phyloP scores from a whole-genome alignment of 495 filamentous ascomycete species.

The Aspergillus sclerotioniger region DNA sequence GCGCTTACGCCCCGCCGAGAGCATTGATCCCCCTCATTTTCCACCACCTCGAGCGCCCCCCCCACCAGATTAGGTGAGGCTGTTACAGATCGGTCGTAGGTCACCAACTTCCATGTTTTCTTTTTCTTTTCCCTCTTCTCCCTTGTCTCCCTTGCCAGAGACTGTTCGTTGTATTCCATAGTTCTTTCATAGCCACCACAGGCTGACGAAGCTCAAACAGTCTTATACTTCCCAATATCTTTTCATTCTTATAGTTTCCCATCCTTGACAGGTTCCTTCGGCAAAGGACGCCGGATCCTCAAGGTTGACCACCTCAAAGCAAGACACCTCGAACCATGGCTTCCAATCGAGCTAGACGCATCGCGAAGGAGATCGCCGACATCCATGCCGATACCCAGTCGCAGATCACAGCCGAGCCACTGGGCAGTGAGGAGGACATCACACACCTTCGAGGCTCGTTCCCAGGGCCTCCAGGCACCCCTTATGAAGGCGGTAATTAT shows the following conservation, averaged over 20 bases:
- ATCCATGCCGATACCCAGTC: slow-evolving; percentile 75
- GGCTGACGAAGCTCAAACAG: background rate
- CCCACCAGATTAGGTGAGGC: slow-evolving; percentile 10
- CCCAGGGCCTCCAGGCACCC: slow-evolving; percentile 84
- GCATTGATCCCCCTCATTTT: slow-evolving; percentile 4
- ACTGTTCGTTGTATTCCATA: background rate
- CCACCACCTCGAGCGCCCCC: background rate
- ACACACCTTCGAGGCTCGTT: slow-evolving; percentile 84
- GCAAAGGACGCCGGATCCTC: background rate
- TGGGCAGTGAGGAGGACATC: slow-evolving; percentile 66
- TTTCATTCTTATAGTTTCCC: background rate
- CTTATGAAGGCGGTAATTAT: slow-evolving; percentile 88
- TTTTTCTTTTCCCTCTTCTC: slow-evolving; percentile 4
- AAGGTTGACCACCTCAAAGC: background rate
- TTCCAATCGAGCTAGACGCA: slow-evolving; percentile 73
- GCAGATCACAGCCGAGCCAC: slow-evolving; percentile 66
- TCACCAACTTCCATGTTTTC: slow-evolving; percentile 5
- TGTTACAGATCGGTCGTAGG: background rate
- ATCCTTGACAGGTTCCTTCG: background rate
- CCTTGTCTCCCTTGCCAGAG: background rate
- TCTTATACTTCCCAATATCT: slow-evolving; percentile 3
- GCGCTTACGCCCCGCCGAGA: slow-evolving; percentile 10
- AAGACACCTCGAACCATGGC: slow-evolving; percentile 52
- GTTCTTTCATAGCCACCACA: background rate
- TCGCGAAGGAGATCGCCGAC: slow-evolving; percentile 89